Base-by-base conservation (phyloP, 805 yeast species). In the Teunomyces atbi region DNA sequence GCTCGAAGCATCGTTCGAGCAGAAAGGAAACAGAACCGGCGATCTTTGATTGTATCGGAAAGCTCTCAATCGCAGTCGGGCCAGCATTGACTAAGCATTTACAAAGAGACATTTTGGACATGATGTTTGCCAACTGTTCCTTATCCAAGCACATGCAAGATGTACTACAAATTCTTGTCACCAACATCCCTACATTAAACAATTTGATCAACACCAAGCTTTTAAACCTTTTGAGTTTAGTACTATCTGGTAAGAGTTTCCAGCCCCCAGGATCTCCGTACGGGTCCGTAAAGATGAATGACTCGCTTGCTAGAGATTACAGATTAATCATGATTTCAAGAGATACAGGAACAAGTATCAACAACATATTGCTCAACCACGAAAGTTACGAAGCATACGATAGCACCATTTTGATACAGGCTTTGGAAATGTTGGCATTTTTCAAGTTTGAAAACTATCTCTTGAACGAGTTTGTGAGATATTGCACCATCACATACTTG, bases 31-130 rank as follows among this genome's bases (percentile, higher is more conserved):
- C 86, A 37, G 96, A 89, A 53, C 85, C 88, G 0, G 90, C 96
- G 1, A 80, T 92, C 16, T 92, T 91, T 58, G 88, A 86, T 55
- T 94, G 98, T 61, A 76, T 92, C 37, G 89, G 95, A 0, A 86
- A 89, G 65, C 68, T 94, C 30, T 91, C 97, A 0, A 77, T 78
- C 20, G 92, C 98, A 0, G 89, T 92, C 12, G 97, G 97, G 0
- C 95, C 96, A 10, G 96, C 96, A 0, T 71, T 92, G 46, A 88
- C 97, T 0, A 94, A 92, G 59, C 90, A 89, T 61, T 69, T 94
- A 45, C 91, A 89, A 52, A 78, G 84, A 50, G 96, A 89, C 57
- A 76, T 92, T 18, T 68, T 92, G 43, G 91, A 86, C 53, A 74
- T 87, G 66, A 78, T 92, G 68, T 76, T 92, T 55, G 66, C 70